Evolutionary conservation across 495 filamentous ascomycete species (phyloP).

Genomic region (Aspergillus wentii): DNA sequence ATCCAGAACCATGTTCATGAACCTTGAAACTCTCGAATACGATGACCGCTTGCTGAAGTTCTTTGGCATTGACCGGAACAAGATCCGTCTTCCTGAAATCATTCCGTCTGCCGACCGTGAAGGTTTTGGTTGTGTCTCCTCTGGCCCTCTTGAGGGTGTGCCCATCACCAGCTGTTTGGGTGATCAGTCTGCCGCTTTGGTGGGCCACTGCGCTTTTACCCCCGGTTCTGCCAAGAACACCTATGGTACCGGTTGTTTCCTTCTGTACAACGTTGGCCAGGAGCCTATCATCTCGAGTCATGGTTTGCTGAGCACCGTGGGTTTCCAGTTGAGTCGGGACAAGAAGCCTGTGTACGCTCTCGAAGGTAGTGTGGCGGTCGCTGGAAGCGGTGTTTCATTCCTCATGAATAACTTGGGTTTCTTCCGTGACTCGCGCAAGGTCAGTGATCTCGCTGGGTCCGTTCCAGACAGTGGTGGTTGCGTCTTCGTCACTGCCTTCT

Average conservation of each 20-base stretch:
- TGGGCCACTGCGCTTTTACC: constrained; percentile 86
- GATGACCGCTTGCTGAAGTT: constrained; percentile 77
- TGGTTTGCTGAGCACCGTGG: constrained; percentile 84
- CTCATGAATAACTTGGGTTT: constrained; percentile 88
- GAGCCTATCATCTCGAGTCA: constrained; percentile 89
- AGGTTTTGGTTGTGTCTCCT: constrained; percentile 65
- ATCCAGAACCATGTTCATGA: constrained; percentile 95
- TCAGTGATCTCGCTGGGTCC: constrained; percentile 74
- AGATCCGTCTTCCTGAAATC: constrained; percentile 78
- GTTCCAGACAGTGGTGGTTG: constrained; percentile 90
- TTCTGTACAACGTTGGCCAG: constrained; percentile 88
- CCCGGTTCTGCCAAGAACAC: constrained; percentile 92
- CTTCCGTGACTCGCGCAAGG: constrained; percentile 68
- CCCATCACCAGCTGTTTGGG: constrained; percentile 84
- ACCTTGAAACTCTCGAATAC: constrained; percentile 80
- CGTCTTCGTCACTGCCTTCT: constrained; percentile 93
- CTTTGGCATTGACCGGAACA: constrained; percentile 72
- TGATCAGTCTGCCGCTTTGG: constrained; percentile 88
- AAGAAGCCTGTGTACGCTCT: constrained; percentile 80
- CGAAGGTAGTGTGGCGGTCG: constrained; percentile 90
- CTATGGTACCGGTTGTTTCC: constrained; percentile 93
- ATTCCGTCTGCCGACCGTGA: constrained; percentile 77
- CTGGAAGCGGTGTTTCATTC: constrained; percentile 85
- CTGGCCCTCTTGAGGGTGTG: constrained; percentile 66
- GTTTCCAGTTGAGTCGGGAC: constrained; percentile 63